Evolutionary conservation across 257 asterid genomes (phyloP), one percentile per base, ranked within the genome.

Genomic region (Lantana camara): DNA sequence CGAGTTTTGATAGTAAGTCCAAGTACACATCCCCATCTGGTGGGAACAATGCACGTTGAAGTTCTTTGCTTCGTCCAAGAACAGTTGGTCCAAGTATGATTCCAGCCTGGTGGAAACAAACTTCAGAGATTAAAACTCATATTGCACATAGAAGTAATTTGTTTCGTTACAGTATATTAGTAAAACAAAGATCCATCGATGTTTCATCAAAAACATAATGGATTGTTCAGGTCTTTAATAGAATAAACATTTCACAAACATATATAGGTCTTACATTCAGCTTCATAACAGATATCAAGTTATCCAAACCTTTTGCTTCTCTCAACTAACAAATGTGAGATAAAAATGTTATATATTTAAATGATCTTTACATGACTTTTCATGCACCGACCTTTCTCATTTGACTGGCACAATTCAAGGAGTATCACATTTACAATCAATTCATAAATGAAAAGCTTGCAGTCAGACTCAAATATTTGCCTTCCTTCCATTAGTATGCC

Each of bases 81-180:
- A 83, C 32, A 24, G 88, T 80, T 23, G 91, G 96, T 12, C 99
- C 99, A 41, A 94, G 54, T 65, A 94, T 77, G 52, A 94, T 71
- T 30, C 99, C 97, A 57, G 96, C 86, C 99, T 94, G 82, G 34
- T 73, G 21, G 51, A 73, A 32, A 59, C 27, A 46, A 63, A 29
- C 24, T 20, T 9, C 41, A 59, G 21, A 7, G 19, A 4, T 52
- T 52, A 49, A 35, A 30, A 22, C 29, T 2, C 44, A 29, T 52
- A 37, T 7, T 20, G 48, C 16, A 13, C 67, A 16, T n/a, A 44
- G 5, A 48, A 14, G 47, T 54, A 67, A 16, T 27, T 17, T 30
- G 40, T n/a, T n/a, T n/a, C n/a, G n/a, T n/a, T n/a, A n/a, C n/a
- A n/a, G n/a, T n/a, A n/a, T n/a, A n/a, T n/a, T 27, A 38, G 54